phyloP scores from a whole-genome alignment of 1,284 basidiomycete species.

The Phellinidium pouzarii region DNA sequence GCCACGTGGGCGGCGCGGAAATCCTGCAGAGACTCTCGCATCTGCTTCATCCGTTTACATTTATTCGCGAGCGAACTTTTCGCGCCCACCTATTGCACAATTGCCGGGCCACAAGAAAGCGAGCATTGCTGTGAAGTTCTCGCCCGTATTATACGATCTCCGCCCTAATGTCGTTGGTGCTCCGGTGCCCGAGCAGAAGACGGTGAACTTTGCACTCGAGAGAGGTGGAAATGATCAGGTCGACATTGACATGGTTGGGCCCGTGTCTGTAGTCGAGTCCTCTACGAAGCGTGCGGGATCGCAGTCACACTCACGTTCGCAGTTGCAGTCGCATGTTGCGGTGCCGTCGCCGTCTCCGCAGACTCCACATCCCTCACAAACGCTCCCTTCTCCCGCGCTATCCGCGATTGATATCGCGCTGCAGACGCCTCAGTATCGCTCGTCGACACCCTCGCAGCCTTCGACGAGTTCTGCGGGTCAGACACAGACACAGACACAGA shows the following conservation, averaged over 20 bases:
- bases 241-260: slow-evolving; percentile 39
- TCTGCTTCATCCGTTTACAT: slow-evolving; percentile 78
- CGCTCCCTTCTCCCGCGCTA: slow-evolving; percentile 48
- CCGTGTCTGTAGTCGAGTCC: not conserved
- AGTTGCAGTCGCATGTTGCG: slow-evolving; percentile 17
- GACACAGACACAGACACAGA: slow-evolving; percentile 25
- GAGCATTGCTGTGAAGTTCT: slow-evolving; percentile 90
- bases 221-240: slow-evolving; percentile 58
- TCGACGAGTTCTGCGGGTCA: slow-evolving; percentile 19
- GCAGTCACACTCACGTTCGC: not conserved
- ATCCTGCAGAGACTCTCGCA: slow-evolving; percentile 33
- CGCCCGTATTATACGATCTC: slow-evolving; percentile 88
- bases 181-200: slow-evolving; percentile 40
- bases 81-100: slow-evolving; percentile 86
- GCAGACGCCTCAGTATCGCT: slow-evolving; percentile 40
- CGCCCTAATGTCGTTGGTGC: slow-evolving; percentile 50
- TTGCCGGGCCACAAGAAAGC: slow-evolving; percentile 95
- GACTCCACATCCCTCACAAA: slow-evolving; percentile 18
- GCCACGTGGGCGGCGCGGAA: slow-evolving; percentile 47
- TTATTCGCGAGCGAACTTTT: slow-evolving; percentile 92
- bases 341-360: slow-evolving; percentile 21
- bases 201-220: slow-evolving; percentile 60
- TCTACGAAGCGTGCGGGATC: not conserved
- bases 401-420: slow-evolving; percentile 50
- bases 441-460: slow-evolving; percentile 24